Evolutionary conservation across 2,329 filamentous ascomycete species (phyloP), one percentile per base, ranked within the genome.

Genomic region (Ophiostoma pallidulum): DNA sequence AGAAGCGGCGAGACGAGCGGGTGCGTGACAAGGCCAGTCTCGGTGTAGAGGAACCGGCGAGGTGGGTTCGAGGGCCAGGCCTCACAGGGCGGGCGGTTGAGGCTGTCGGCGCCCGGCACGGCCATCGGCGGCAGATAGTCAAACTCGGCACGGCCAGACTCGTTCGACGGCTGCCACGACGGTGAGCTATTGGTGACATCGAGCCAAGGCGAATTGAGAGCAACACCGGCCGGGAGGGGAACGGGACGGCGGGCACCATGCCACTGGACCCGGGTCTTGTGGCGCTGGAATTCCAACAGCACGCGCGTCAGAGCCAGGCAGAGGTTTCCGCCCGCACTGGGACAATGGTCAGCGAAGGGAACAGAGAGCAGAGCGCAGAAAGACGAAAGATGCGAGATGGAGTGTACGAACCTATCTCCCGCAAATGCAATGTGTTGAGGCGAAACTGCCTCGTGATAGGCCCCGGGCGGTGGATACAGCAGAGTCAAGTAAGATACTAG

Each of bases 241-340:
- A 88, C 63, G 1, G 69, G 60, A 20, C 81, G 73, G 4, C 68
- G 59, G 44, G 68, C 59, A 35, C 80, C 81, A 57, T 84, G 72
- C 74, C 83, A 89, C 4, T 58, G 52, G 22, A 88, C 65, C 2
- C 62, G 72, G 2, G 67, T 51, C 51, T 62, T 58, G 53, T 67
- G 63, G 45, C 71, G 66, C 33, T 65, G 63, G 13, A 90, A 66
- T 48, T 88, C 76, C 2, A 90, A 70, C 2, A 91, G 57, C 0
- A 84, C 70, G 59, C 87, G 84, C 1, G 85, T 67, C 0, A 92
- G 71, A 1, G 77, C 74, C 13, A 87, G 70, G 13, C 70, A 65
- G 35, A 91, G 74, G 55, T 84, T 85, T 3, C 84, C 86, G 13
- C 87, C 86, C 3, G 87, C 86, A 49, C 77, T 83, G 59, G 6